Conservation (phyloP, 2,329 filamentous ascomycete species). For the Ampelomyces quisqualis region DNA sequence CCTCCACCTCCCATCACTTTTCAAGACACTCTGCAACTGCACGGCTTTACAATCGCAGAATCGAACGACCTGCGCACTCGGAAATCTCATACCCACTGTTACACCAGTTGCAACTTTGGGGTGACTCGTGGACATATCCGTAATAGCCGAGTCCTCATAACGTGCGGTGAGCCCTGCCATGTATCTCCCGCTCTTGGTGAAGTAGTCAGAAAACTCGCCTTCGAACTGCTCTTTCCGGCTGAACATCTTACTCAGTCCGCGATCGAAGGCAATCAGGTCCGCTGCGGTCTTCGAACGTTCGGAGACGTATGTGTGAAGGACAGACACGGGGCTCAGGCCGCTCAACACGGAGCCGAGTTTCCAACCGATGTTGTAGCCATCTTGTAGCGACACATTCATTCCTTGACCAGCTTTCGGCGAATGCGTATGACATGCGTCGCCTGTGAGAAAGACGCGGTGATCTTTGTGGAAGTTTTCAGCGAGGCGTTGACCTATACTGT, state of each 20-base stretch:
- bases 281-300: slow-evolving; percentile 53
- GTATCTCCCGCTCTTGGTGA: slow-evolving; percentile 59
- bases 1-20: slow-evolving; percentile 56
- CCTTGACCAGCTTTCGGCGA: slow-evolving; percentile 71
- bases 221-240: slow-evolving; percentile 49
- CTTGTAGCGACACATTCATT: slow-evolving; percentile 62
- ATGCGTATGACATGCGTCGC: slow-evolving; percentile 69
- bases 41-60: slow-evolving; percentile 61
- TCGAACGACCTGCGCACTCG: slow-evolving; percentile 60
- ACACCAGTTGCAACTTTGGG: slow-evolving; percentile 43
- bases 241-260: slow-evolving; percentile 55
- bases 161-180: slow-evolving; percentile 60
- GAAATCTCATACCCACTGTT: slow-evolving; percentile 52
- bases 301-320: slow-evolving; percentile 63
- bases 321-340: slow-evolving; percentile 55
- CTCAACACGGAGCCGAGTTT: slow-evolving; percentile 49
- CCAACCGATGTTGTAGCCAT: slow-evolving; percentile 61
- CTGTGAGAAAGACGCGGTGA: slow-evolving; percentile 66
- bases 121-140: slow-evolving; percentile 37
- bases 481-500: slow-evolving; percentile 69
- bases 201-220: slow-evolving; percentile 58
- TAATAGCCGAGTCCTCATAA: slow-evolving; percentile 56
- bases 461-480: slow-evolving; percentile 68
- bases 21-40: slow-evolving; percentile 53
- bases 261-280: slow-evolving; percentile 63